Percentiles rank a stretch among this genome's conserved stretches.
These are phyloP conservation scores for Lichtheimia ramosa DNA, from an alignment of 371 early-diverging fungal species.

Conservation along the genomic window DNA sequence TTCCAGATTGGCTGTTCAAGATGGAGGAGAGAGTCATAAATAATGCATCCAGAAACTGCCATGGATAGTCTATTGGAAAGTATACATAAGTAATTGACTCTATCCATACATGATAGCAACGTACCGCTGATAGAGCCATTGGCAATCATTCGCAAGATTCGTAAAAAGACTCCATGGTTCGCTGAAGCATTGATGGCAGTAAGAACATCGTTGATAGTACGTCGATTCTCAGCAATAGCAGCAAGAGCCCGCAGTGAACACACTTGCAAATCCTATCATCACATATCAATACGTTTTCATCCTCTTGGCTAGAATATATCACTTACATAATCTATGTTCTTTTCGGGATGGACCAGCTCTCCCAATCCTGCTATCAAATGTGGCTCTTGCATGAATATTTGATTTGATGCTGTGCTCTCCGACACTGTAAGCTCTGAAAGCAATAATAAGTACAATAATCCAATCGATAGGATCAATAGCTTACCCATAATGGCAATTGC, in stretches of 20 bases:
- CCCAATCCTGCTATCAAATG: constrained; percentile 76
- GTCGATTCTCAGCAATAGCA: constrained; percentile 76
- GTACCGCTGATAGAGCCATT: constrained; percentile 41
- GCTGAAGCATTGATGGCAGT: constrained; percentile 89
- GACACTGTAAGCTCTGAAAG: constrained; percentile 56
- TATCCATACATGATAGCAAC: not conserved
- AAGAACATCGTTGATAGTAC: constrained; percentile 77
- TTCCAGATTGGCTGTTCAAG: constrained; percentile 78
- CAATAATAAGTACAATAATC: not conserved
- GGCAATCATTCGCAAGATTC: constrained; percentile 70
- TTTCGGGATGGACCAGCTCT: constrained; percentile 77
- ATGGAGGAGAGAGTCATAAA: constrained; percentile 76
- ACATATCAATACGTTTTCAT: not conserved
- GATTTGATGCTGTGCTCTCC: constrained; percentile 71
- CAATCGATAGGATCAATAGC: not conserved
- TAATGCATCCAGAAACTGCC: constrained; percentile 83
- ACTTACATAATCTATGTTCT: constrained; percentile 54
- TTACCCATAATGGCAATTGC: constrained; percentile 76
- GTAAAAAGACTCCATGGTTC: constrained; percentile 90
- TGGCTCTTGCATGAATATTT: constrained; percentile 84
- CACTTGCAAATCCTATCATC: constrained; percentile 58
- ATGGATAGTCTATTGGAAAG: constrained; percentile 43
- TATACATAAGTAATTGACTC: too few relatives aligned
- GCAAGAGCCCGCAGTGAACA: constrained; percentile 81
- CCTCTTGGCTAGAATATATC: too few relatives aligned